Evolutionary conservation across 352 stramenopile species (phyloP), one percentile per base, ranked within the genome.

Genomic region (Phytophthora fragariaefolia): DNA sequence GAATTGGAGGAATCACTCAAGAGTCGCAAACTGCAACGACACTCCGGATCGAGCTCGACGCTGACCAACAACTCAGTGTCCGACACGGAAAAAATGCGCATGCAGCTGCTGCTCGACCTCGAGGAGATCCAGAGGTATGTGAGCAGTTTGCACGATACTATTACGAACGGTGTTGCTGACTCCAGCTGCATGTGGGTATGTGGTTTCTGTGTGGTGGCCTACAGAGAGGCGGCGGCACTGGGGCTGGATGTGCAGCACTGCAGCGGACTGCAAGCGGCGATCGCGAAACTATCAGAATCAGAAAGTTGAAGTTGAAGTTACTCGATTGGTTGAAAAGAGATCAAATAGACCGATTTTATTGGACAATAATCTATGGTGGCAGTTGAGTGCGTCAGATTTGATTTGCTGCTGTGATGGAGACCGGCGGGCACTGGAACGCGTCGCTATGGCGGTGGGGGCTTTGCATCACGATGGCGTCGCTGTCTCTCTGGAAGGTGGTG

Each of bases 1-100:
- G 89, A 95, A 57, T 74, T 96, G 1, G 89, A 96, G 60, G 85
- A 95, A 23, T 96, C 89, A 8, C 76, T 96, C n/a, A 96, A 94
- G 49, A 94, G 83, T 61, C 85, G 89, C 32, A 96, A 96, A 61
- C 69, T 92, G 46, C 86, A 96, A 68, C 85, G 87, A 13, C 71
- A 83, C 20, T 59, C 69, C 5, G 63, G 73, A 4, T 69, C 51
- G 8, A 79, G 67, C 27, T 57, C 64, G 5, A 58, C 64, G 0
- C 32, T 56, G 13, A 50, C 28, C 3, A 61, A 58, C 8, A 75
- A 80, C 12, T 57, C 71, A 4, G 23, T 95, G 32, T 92, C 83
- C 4, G 89, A 96, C 71, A 94, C 89, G 34, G 81, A 92, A 54
- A 96, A 96, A 55, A 96, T 96, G 89, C 83, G 83, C 7, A 73